Conservation (phyloP, 2,329 filamentous ascomycete genomes). For the Akanthomyces uredinophilus region DNA sequence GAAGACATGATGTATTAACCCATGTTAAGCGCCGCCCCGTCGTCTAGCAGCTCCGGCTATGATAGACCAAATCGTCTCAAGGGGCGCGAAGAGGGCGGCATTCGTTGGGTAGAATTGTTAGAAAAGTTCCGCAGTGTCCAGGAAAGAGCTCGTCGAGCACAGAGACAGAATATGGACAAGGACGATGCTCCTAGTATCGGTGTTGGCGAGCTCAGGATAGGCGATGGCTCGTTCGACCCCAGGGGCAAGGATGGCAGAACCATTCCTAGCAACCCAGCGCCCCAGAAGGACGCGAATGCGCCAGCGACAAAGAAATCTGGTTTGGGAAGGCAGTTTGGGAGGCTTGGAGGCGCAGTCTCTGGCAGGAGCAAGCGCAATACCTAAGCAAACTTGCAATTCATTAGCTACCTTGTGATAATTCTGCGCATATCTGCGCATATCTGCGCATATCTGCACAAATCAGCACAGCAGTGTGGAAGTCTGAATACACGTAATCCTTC, state of each 20-base stretch:
- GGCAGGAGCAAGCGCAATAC: conserved; percentile 53
- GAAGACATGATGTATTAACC: not conserved
- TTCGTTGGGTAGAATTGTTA: conserved; percentile 86
- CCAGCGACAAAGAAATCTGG: conserved; percentile 55
- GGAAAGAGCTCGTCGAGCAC: conserved; percentile 71
- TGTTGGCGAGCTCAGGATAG: conserved; percentile 36
- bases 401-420: not conserved
- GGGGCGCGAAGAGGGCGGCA: conserved; percentile 73
- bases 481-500: not conserved
- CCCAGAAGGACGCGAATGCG: conserved; percentile 45
- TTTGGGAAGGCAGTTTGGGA: conserved; percentile 63
- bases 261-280: conserved; percentile 31
- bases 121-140: conserved; percentile 94
- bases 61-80: conserved; percentile 75
- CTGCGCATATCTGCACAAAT: no score
- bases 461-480: no score
- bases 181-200: conserved; percentile 43
- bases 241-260: conserved; percentile 37
- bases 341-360: conserved; percentile 65
- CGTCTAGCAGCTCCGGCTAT: conserved; percentile 52
- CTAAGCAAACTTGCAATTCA: not conserved
- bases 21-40: conserved; percentile 37
- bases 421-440: not conserved
- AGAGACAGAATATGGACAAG: conserved; percentile 52
- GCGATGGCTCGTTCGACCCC: conserved; percentile 36